Conservation (phyloP, 2,329 filamentous ascomycete species). For the Triangularia verruculosa region DNA sequence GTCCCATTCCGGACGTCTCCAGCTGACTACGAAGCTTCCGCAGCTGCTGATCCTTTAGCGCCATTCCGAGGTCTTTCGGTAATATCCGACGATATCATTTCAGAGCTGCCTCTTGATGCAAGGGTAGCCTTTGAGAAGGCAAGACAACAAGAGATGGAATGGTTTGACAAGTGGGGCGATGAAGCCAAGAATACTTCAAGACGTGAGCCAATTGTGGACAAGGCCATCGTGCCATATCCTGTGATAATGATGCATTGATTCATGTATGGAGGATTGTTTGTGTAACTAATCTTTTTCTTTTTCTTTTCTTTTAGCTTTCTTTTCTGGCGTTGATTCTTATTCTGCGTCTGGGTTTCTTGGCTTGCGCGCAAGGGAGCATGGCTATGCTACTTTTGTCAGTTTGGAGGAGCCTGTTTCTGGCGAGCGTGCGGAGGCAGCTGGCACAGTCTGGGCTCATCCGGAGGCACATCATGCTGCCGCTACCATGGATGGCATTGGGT, state of each 20-base stretch:
- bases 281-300: slow-evolving; percentile 7
- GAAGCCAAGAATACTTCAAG: slow-evolving; percentile 59
- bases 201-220: slow-evolving; percentile 57
- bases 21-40: slow-evolving; percentile 34
- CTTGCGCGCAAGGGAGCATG: background rate
- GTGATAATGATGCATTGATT: slow-evolving; percentile 32
- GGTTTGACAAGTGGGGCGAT: slow-evolving; percentile 71
- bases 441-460: background rate
- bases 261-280: background rate
- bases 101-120: slow-evolving; percentile 67
- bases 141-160: slow-evolving; percentile 61
- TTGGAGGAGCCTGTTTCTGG: background rate
- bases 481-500: background rate
- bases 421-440: background rate
- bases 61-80: slow-evolving; percentile 61
- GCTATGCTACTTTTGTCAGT: background rate
- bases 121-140: slow-evolving; percentile 69
- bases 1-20: slow-evolving; percentile 39
- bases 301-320: slow-evolving; percentile 3
- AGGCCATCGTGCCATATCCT: slow-evolving; percentile 59
- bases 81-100: slow-evolving; percentile 62
- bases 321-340: background rate
- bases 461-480: background rate
- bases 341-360: background rate
- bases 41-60: slow-evolving; percentile 44